These are phyloP conservation scores for Yamadazyma kanchanaburiensis DNA, from an alignment of 1,139 yeast genomes.

Conservation along the genomic window DNA sequence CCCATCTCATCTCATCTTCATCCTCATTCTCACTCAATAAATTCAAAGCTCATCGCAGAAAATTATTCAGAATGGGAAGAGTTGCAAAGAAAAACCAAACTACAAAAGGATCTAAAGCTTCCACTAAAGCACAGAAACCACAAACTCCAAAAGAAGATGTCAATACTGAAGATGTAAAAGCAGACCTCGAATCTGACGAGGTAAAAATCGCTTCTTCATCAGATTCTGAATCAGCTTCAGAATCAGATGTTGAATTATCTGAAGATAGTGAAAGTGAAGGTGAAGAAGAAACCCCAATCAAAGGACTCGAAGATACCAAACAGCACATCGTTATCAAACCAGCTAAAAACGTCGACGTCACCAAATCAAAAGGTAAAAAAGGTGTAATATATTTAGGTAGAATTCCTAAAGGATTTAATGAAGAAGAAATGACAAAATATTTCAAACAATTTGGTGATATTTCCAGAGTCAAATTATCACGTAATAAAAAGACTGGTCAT, in stretches of 20 bases:
- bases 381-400: conserved; percentile 90
- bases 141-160: conserved; percentile 14
- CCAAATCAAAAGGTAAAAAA: conserved; percentile 21
- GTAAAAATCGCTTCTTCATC: conserved; percentile 13
- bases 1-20: too few species aligned
- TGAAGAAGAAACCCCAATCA: conserved; percentile 15
- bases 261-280: conserved; percentile 17
- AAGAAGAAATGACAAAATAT: conserved; percentile 73
- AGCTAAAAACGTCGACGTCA: conserved; percentile 18
- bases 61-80: background rate
- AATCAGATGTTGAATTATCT: conserved; percentile 7
- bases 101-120: background rate
- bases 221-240: conserved; percentile 22
- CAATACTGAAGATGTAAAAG: conserved; percentile 13
- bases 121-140: conserved; percentile 6
- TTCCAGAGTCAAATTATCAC: conserved; percentile 70
- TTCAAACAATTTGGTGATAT: conserved; percentile 89
- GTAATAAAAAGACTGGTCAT: conserved; percentile 88
- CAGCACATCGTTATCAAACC: conserved; percentile 29
- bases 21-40: too few species aligned
- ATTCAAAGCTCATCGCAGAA: background rate
- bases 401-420: conserved; percentile 90
- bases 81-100: background rate
- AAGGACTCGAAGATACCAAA: conserved; percentile 14
- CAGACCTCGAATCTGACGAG: conserved; percentile 16